These are phyloP conservation scores for Colletotrichum tabaci DNA, from an alignment of 2,329 filamentous ascomycete genomes.

Conservation along the genomic window DNA sequence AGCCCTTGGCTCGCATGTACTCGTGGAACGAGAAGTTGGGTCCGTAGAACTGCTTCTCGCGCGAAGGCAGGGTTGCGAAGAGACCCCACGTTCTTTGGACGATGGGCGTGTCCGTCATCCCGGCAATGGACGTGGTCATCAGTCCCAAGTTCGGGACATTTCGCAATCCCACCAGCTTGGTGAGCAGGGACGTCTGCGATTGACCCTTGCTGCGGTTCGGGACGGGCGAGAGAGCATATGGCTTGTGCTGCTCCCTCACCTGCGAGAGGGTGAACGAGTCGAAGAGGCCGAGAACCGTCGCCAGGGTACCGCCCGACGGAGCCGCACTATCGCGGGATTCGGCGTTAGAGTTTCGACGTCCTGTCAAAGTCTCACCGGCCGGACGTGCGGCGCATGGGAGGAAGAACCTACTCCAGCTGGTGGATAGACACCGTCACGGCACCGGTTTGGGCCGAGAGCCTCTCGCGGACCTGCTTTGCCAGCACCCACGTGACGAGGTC, in stretches of 20 bases:
- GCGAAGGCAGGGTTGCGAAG: constrained; percentile 59
- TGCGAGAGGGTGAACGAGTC: constrained; percentile 67
- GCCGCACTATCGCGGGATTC: constrained; percentile 53
- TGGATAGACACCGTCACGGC: constrained; percentile 69
- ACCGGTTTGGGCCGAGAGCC: constrained; percentile 63
- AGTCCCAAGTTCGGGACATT: constrained; percentile 67
- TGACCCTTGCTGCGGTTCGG: constrained; percentile 56
- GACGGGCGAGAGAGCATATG: constrained; percentile 72
- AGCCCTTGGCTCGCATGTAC: constrained; percentile 66
- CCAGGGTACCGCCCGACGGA: constrained; percentile 77
- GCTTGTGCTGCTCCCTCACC: constrained; percentile 60
- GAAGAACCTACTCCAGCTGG: constrained; percentile 54
- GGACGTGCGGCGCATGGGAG: background rate
- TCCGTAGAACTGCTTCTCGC: constrained; percentile 67
- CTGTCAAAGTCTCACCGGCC: constrained; percentile 13
- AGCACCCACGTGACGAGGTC: constrained; percentile 72
- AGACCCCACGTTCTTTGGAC: constrained; percentile 77
- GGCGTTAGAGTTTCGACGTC: constrained; percentile 23
- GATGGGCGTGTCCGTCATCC: constrained; percentile 65
- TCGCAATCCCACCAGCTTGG: constrained; percentile 65
- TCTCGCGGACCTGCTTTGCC: constrained; percentile 64
- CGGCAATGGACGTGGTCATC: constrained; percentile 67
- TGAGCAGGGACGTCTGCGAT: constrained; percentile 54
- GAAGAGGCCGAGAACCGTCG: constrained; percentile 74
- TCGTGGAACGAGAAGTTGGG: constrained; percentile 73